Percentiles rank a stretch among this genome's conserved stretches.
These are phyloP conservation scores for Sphagnum magellanicum DNA, from an alignment of 228 moss, liverwort and hornwort genomes.

Conservation along the genomic window DNA sequence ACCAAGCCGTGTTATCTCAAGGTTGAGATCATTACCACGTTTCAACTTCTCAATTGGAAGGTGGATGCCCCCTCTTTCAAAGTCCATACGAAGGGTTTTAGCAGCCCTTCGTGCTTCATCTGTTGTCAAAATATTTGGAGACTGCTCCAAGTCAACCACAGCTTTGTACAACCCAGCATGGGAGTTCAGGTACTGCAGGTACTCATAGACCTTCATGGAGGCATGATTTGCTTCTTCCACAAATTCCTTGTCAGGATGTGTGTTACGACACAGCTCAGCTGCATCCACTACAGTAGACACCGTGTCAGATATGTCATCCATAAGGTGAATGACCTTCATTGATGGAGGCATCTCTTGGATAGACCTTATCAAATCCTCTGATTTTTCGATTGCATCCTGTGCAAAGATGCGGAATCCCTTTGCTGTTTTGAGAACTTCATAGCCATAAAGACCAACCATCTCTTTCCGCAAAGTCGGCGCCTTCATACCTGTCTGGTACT, in stretches of 20 bases:
- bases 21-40: constrained; percentile 90
- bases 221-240: constrained; percentile 93
- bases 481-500: constrained; percentile 35
- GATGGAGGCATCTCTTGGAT: constrained; percentile 81
- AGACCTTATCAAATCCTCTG: constrained; percentile 70
- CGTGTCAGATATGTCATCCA: constrained; percentile 97
- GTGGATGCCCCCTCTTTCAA: constrained; percentile 98
- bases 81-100: constrained; percentile 89
- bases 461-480: constrained; percentile 50
- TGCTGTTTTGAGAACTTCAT: constrained; percentile 70
- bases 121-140: constrained; percentile 53
- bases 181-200: constrained; percentile 93
- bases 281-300: constrained; percentile 98
- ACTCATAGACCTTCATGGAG: constrained; percentile 96
- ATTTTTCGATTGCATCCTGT: constrained; percentile 91
- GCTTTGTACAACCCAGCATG: constrained; percentile 94
- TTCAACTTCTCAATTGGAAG: constrained; percentile 89
- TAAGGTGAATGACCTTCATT: constrained; percentile 84
- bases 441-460: constrained; percentile 89
- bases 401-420: constrained; percentile 91
- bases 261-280: constrained; percentile 94
- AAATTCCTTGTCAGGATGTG: constrained; percentile 99
- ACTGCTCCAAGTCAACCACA: constrained; percentile 88
- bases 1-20: constrained; percentile 96
- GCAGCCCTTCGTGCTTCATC: constrained; percentile 93